Percentiles rank a stretch among this genome's conserved stretches.
Conservation (phyloP, 2,329 filamentous ascomycete species). For the Phoma sp. region DNA sequence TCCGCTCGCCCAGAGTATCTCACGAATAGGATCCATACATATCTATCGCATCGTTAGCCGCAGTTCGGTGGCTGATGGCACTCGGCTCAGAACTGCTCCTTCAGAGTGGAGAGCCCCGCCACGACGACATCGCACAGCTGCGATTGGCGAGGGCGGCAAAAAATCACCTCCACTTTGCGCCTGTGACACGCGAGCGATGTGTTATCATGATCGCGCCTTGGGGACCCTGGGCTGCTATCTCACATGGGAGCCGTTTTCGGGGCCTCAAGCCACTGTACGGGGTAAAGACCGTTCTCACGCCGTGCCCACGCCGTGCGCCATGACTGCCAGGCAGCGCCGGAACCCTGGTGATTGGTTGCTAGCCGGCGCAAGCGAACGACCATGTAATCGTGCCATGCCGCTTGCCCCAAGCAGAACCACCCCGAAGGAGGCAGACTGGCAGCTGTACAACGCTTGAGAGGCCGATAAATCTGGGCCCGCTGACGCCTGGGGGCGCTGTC, state of each 20-base stretch:
- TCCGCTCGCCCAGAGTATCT: background rate
- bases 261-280: conserved; percentile 30
- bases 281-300: conserved; percentile 30
- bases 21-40: conserved; percentile 6
- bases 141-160: conserved; percentile 5
- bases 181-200: conserved; percentile 23
- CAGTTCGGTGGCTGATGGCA: conserved; percentile 14
- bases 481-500: conserved; percentile 31
- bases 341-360: conserved; percentile 35
- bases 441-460: conserved; percentile 39
- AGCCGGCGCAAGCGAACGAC: conserved; percentile 33
- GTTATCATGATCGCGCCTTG: conserved; percentile 40
- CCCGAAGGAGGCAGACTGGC: conserved; percentile 18
- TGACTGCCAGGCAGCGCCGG: conserved; percentile 25
- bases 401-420: conserved; percentile 36
- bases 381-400: conserved; percentile 42
- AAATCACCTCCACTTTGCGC: conserved; percentile 22
- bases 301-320: conserved; percentile 31
- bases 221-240: conserved; percentile 33
- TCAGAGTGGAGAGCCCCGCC: background rate
- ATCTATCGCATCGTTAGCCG: conserved; percentile 35
- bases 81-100: conserved; percentile 12
- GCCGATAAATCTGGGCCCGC: conserved; percentile 37
- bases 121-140: background rate
- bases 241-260: conserved; percentile 40